phyloP scores from a whole-genome alignment of 1,139 yeast genomes.

The Debaryomyces singareniensis region DNA sequence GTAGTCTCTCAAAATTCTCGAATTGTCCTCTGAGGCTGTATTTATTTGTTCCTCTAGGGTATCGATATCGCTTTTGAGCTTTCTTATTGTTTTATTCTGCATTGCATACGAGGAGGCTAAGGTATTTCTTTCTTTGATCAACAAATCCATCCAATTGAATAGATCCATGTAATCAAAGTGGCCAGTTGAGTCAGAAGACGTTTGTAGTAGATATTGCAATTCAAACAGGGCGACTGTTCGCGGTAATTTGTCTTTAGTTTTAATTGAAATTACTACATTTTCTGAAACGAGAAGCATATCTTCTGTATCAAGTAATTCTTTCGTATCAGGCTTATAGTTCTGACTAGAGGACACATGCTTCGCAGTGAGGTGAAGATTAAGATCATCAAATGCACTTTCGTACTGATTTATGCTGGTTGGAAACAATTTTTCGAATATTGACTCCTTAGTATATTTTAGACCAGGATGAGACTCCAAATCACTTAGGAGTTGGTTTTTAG shows the following conservation, averaged over 20 bases:
- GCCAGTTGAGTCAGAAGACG: slow-evolving; percentile 4
- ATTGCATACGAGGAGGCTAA: slow-evolving; percentile 6
- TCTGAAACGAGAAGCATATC: slow-evolving; percentile 7
- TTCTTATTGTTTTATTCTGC: slow-evolving; percentile 5
- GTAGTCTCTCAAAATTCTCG: slow-evolving; percentile 23
- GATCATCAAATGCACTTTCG: neutral
- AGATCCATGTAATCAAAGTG: slow-evolving; percentile 10
- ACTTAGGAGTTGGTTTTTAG: too few species aligned
- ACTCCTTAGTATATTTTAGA: too few species aligned
- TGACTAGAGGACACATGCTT: slow-evolving; percentile 4
- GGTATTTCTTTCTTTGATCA: slow-evolving; percentile 12
- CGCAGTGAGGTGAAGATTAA: slow-evolving; percentile 3
- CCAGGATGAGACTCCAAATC: too few species aligned
- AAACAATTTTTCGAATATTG: slow-evolving; percentile 4
- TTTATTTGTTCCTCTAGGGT: slow-evolving; percentile 12
- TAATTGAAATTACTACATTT: slow-evolving; percentile 13
- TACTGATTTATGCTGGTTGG: slow-evolving; percentile 1
- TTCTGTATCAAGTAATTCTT: slow-evolving; percentile 13
- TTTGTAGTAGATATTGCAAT: slow-evolving; percentile 8
- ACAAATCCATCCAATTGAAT: slow-evolving; percentile 24
- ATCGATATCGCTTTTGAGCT: slow-evolving; percentile 9
- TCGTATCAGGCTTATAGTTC: slow-evolving; percentile 12
- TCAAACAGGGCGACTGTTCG: slow-evolving; percentile 20
- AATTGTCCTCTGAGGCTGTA: slow-evolving; percentile 17
- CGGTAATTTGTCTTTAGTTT: slow-evolving; percentile 18